Percentiles rank a stretch among this genome's conserved stretches.
Evolutionary conservation across 257 asterid species (phyloP).

Genomic region (Jacaranda copaia): DNA sequence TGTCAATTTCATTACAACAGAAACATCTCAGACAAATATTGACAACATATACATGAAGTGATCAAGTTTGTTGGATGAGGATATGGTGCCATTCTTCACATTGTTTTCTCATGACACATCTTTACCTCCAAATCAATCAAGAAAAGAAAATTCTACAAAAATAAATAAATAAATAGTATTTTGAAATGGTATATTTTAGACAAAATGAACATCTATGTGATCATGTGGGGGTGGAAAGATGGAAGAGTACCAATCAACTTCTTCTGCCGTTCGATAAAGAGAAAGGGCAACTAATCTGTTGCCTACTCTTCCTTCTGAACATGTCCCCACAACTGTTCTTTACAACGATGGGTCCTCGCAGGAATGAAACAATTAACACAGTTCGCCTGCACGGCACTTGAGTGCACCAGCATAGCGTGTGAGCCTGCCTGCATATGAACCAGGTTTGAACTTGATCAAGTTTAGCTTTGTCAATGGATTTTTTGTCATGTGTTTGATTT

Average conservation of each 20-base stretch:
- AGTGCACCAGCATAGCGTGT: conserved; percentile 71
- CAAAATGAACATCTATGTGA: no score
- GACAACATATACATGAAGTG: background rate
- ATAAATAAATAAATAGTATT: no score
- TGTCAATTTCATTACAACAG: background rate
- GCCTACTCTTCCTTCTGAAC: no score
- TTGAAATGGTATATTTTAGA: no score
- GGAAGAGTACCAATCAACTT: no score
- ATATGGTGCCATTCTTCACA: background rate
- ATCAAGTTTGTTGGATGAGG: background rate
- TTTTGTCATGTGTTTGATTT: conserved; percentile 31
- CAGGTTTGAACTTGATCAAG: conserved; percentile 56
- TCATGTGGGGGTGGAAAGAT: no score
- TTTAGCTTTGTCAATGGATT: conserved; percentile 39
- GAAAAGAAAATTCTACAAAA: background rate
- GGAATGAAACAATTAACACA: conserved; percentile 39
- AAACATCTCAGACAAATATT: background rate
- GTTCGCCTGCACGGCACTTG: conserved; percentile 50
- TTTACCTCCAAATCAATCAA: background rate
- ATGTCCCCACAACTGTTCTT: background rate
- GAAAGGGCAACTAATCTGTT: no score
- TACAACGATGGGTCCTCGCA: background rate
- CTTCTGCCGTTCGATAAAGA: no score
- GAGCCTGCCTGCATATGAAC: conserved; percentile 68
- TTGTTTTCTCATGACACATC: background rate